Evolutionary conservation across 352 stramenopile genomes (phyloP), one percentile per base, ranked within the genome.

Genomic region (Pythium utonaiense): DNA sequence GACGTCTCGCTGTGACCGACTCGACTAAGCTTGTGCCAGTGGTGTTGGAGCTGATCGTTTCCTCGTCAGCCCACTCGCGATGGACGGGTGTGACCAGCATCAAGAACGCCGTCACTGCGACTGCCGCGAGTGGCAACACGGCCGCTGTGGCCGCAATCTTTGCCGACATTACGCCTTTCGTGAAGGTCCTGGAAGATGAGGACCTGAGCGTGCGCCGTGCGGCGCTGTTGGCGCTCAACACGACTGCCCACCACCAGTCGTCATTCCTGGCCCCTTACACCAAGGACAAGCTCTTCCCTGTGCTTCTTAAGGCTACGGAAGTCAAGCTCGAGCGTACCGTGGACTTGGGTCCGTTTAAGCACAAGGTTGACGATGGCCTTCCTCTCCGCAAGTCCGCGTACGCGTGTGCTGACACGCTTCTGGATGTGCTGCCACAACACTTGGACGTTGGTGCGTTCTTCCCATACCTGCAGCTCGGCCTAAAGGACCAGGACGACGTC

Each of bases 301-400:
- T 88, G 13, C 78, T 99, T 3, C 86, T 98, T 33, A 85, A 88
- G 52, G 78, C 83, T 16, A 93, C 96, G 22, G 78, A 97, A 49
- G 83, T 99, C 19, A 98, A 98, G 69, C 70, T 99, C 56, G 91
- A 99, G 67, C 87, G 97, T 28, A 92, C 97, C 31, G 96, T 99
- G 33, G 96, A 99, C 71, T 83, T 99, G 51, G 97, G 97, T 53
- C 97, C 97, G 21, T 99, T 99, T 77, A 99, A 98, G 69, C 97
- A 99, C 70, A 98, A 96, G 60, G 96, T 99, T 28, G 87, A 96
- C 53, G 87, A 96, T 68, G 87, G 83, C 1, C 70, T 96, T 14
- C 80, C 84, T 47, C 69, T 96, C 47, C 87, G 87, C 40, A 96
- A 96, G 70, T 91, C 96, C 27, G 84, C 96, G 9, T 96, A 99